phyloP scores from a whole-genome alignment of 1,284 basidiomycete genomes.

The Cryptococcus sp. region DNA sequence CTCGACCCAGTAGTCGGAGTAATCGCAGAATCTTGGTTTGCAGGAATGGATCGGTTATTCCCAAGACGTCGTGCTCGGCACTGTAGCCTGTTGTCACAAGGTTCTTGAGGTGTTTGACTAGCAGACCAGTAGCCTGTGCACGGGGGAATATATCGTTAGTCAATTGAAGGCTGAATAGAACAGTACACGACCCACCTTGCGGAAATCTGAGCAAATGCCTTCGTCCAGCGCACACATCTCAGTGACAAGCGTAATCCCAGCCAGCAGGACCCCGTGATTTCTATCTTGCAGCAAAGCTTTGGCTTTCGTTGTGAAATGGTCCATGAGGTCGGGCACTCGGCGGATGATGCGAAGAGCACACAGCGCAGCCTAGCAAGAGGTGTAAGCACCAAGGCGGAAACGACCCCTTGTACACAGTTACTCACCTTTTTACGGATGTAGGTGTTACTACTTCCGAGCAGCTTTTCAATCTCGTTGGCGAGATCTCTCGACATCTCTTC shows the following conservation, averaged over 20 bases:
- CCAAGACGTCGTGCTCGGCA: slow-evolving; percentile 98
- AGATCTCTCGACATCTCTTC: slow-evolving; percentile 98
- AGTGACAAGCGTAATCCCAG: slow-evolving; percentile 89
- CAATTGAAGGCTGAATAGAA: neutral
- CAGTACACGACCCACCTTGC: slow-evolving; percentile 63
- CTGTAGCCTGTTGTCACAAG: slow-evolving; percentile 96
- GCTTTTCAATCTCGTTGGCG: slow-evolving; percentile 95
- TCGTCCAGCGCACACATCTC: slow-evolving; percentile 89
- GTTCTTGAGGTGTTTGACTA: slow-evolving; percentile 94
- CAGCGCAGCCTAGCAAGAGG: slow-evolving; percentile 72
- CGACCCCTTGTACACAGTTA: neutral
- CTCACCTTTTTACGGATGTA: slow-evolving; percentile 97
- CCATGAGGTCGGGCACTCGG: slow-evolving; percentile 93
- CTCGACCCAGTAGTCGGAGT: slow-evolving; percentile 81
- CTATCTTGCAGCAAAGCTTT: slow-evolving; percentile 91
- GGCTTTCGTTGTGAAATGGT: slow-evolving; percentile 87
- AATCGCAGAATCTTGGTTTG: slow-evolving; percentile 98
- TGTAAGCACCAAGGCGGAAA: neutral
- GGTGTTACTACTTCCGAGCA: slow-evolving; percentile 94
- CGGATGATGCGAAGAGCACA: slow-evolving; percentile 96
- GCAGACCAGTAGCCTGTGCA: slow-evolving; percentile 80
- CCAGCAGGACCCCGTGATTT: slow-evolving; percentile 94
- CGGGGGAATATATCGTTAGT: slow-evolving; percentile 7
- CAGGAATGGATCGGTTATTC: slow-evolving; percentile 97
- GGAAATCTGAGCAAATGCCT: slow-evolving; percentile 76